phyloP scores from a whole-genome alignment of 345 rosid genomes.

The Noccaea bulbosa region DNA sequence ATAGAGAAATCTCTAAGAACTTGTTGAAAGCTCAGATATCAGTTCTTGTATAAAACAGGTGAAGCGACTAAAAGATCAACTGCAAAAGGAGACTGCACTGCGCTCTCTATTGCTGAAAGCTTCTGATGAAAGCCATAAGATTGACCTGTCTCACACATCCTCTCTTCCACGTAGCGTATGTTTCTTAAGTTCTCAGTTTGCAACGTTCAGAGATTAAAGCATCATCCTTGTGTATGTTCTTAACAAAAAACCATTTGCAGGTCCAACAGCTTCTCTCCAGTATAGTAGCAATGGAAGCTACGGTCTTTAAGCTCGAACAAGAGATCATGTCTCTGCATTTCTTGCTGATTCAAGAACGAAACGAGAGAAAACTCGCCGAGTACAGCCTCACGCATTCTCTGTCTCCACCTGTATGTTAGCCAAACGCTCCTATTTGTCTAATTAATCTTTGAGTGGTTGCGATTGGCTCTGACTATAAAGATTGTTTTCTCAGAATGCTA shows the following conservation, averaged over 20 bases:
- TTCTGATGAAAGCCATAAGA: conserved; percentile 38
- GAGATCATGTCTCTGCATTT: conserved; percentile 82
- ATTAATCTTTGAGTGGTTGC: conserved; percentile 3
- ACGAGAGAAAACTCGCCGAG: conserved; percentile 82
- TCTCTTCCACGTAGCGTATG: conserved; percentile 39
- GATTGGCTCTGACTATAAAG: conserved; percentile 23
- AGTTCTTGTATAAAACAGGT: conserved; percentile 36
- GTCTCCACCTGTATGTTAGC: conserved; percentile 48
- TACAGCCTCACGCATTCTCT: conserved; percentile 62
- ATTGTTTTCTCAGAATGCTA: conserved; percentile 31
- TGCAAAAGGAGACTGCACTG: conserved; percentile 37
- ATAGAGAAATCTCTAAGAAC: not conserved
- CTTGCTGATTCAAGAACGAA: conserved; percentile 92
- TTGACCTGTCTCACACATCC: conserved; percentile 32
- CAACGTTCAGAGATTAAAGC: not conserved
- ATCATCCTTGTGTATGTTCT: conserved; percentile 15
- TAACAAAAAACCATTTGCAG: conserved; percentile 41
- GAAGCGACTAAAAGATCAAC: conserved; percentile 36
- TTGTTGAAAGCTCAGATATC: conserved; percentile 13
- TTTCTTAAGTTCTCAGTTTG: conserved; percentile 5
- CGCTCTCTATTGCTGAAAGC: conserved; percentile 36
- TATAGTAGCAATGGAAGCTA: conserved; percentile 62
- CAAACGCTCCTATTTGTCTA: not conserved
- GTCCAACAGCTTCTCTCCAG: conserved; percentile 71
- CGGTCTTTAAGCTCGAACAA: conserved; percentile 69